Conservation (phyloP, 2,329 filamentous ascomycete species). For the Trichoderma sp. region DNA sequence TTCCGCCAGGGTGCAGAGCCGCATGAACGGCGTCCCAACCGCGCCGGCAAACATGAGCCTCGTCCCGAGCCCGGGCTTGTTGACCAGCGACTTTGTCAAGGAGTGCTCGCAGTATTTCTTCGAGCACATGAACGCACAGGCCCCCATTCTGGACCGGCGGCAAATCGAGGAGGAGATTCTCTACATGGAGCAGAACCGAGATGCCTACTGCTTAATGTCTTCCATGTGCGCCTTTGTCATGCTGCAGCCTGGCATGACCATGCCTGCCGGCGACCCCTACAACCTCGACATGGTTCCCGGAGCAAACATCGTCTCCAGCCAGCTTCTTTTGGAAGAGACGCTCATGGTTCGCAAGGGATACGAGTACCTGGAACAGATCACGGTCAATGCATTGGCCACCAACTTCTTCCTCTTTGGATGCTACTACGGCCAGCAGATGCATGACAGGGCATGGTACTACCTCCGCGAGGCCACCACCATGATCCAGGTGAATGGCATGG, state of each 20-base stretch:
- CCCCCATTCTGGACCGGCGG: constrained; percentile 63
- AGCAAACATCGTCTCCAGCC: constrained; percentile 63
- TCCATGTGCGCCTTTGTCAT: constrained; percentile 69
- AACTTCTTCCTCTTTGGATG: constrained; percentile 78
- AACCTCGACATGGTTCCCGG: constrained; percentile 59
- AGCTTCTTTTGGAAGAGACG: constrained; percentile 67
- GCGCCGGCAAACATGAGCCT: constrained; percentile 51
- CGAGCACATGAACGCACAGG: constrained; percentile 63
- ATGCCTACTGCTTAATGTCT: constrained; percentile 65
- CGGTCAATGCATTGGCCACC: constrained; percentile 63
- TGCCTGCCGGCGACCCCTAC: constrained; percentile 59
- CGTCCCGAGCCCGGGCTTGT: constrained; percentile 59
- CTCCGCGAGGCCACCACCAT: constrained; percentile 76
- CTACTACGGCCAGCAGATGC: constrained; percentile 69
- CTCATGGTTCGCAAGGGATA: constrained; percentile 64
- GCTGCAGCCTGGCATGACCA: constrained; percentile 67
- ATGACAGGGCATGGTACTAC: constrained; percentile 78
- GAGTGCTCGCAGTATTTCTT: constrained; percentile 70
- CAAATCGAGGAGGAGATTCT: constrained; percentile 59
- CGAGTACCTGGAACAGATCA: constrained; percentile 60
- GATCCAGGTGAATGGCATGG: constrained; percentile 60
- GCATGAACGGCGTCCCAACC: constrained; percentile 57
- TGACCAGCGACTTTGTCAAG: constrained; percentile 65
- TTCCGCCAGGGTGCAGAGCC: constrained; percentile 61
- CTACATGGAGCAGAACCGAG: constrained; percentile 63